Base-by-base conservation (phyloP, 306 rosid genomes). In the Pyrus communis region DNA sequence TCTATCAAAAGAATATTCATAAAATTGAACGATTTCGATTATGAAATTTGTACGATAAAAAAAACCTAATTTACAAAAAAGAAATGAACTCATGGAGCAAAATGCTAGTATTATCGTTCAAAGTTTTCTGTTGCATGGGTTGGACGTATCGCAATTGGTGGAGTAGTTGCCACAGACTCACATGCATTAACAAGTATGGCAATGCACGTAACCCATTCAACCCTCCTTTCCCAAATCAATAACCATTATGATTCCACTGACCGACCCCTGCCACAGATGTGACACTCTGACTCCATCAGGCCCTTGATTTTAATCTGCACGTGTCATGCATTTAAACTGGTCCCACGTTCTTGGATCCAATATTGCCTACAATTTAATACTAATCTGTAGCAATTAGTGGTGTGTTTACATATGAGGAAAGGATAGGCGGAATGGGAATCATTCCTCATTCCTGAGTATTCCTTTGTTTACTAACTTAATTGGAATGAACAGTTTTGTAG, bases 281-380 rank as follows among this genome's bases (percentile, higher is more conserved):
- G 78, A 81, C 70, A 71, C 68, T 18, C 57, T 42, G 69, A 57
- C 77, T 69, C 49, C 67, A 43, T 27, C 19, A 76, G 51, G 65
- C 69, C 51, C 55, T 68, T 40, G 0, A n/a, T 51, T 77, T 67
- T 58, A 73, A 10, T 71, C 38, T 15, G 67, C 84, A 76, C 77
- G 84, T 81, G 84, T 81, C 76, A 28, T 19, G 69, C 57, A 28
- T 42, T 30, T 21, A 52, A 14, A 21, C 27, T 30, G 77, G 84
- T 64, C 77, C 80, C 72, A 70, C 84, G 15, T 52, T 73, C 40
- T 19, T 70, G 54, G 35, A 72, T 22, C 40, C 7, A 65, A 30
- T 19, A 5, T 19, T 21, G 62, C 14, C 28, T 10, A n/a, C 23
- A 3, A 25, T 63, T 63, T 63, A 25, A 14, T 63, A 6, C 35